These are phyloP conservation scores for Heterobasidion parviporum DNA, from an alignment of 1,284 basidiomycete genomes.

Conservation along the genomic window DNA sequence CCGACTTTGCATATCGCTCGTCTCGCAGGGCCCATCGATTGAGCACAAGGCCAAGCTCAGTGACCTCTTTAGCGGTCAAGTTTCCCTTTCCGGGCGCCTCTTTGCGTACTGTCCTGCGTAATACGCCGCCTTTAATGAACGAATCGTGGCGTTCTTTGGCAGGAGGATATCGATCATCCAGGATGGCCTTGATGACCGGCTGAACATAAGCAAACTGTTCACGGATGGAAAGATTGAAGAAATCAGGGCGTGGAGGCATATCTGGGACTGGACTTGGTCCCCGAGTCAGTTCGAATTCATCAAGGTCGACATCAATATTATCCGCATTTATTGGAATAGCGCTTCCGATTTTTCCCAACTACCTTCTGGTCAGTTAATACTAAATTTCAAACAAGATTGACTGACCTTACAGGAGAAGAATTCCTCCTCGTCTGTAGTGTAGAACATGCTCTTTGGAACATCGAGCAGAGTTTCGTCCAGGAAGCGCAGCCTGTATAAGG, in stretches of 20 bases:
- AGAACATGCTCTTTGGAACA: conserved; percentile 46
- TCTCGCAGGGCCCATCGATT: conserved; percentile 32
- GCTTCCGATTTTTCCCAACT: conserved; percentile 52
- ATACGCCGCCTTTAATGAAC: conserved; percentile 52
- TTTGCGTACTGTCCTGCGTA: conserved; percentile 34
- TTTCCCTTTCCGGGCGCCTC: conserved; percentile 42
- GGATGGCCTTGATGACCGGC: conserved; percentile 48
- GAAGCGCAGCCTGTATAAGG: conserved; percentile 44
- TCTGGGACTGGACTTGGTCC: conserved; percentile 4
- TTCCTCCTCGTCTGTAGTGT: conserved; percentile 40
- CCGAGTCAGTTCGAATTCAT: conserved; percentile 6
- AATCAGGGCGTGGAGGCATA: conserved; percentile 28
- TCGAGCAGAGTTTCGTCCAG: conserved; percentile 37
- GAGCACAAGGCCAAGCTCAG: conserved; percentile 35
- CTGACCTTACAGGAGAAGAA: conserved; percentile 52
- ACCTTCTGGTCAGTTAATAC: conserved; percentile 4
- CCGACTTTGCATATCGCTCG: neutral
- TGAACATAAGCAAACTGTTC: conserved; percentile 59
- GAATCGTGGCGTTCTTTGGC: conserved; percentile 34
- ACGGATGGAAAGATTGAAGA: conserved; percentile 38
- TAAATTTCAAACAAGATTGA: conserved; percentile 5
- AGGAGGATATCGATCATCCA: conserved; percentile 48
- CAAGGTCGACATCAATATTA: conserved; percentile 17
- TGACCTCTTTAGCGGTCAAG: conserved; percentile 43
- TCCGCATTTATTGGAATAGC: conserved; percentile 38